A percentile compares a stretch with the other conserved stretches of the same genome.
Evolutionary conservation across 129 eudicot genomes (phyloP).

Genomic region (Smallanthus sonchifolius): DNA sequence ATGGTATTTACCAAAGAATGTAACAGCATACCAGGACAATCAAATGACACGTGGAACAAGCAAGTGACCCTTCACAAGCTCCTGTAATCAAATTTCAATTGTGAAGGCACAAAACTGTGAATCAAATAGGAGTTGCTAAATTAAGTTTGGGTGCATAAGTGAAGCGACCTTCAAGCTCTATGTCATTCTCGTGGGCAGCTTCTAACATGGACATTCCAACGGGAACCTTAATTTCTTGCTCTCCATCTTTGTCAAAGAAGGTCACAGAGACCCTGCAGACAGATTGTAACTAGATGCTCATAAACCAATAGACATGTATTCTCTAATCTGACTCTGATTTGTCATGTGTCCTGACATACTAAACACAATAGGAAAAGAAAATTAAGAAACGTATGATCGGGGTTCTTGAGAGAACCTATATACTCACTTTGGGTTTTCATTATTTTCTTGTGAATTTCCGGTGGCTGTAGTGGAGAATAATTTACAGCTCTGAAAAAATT

Average conservation of each 20-base stretch:
- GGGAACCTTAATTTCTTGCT: constrained; percentile 64
- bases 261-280: constrained; percentile 67
- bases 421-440: constrained; percentile 8
- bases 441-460: not conserved
- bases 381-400: not conserved
- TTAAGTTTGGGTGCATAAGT: not conserved
- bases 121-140: not conserved
- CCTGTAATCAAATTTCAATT: constrained; percentile 30
- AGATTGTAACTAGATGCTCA: not conserved
- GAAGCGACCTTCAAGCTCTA: constrained; percentile 72
- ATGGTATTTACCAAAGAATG: not conserved
- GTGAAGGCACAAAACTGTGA: not conserved
- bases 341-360: not conserved
- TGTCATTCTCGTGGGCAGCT: constrained; percentile 84
- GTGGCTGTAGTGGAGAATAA: constrained; percentile 1
- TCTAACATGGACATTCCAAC: constrained; percentile 78
- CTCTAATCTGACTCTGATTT: not conserved
- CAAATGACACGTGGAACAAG: constrained; percentile 63
- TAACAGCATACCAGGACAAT: constrained; percentile 48
- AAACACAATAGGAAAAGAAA: not conserved
- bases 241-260: constrained; percentile 61
- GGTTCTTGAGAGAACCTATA: not conserved
- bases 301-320: not conserved
- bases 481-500: not conserved
- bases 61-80: constrained; percentile 66